A percentile compares a stretch with the other conserved stretches of the same genome.
Conservation (phyloP, 805 yeast species). For the Ogataea minuta region DNA sequence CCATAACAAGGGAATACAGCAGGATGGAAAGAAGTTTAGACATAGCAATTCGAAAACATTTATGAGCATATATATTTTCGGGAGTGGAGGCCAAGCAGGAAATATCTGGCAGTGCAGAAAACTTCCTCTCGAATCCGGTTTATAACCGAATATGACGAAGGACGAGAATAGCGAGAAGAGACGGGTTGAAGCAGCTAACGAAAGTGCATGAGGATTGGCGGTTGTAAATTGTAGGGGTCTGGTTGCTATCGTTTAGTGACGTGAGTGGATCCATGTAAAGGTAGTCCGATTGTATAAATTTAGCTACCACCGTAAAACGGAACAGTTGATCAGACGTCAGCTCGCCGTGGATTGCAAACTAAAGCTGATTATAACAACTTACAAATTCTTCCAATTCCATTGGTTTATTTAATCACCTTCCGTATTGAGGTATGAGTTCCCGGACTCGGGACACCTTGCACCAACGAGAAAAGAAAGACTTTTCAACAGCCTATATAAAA, state of each 20-base stretch:
- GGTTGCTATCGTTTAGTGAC: too few relatives aligned
- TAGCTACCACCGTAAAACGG: constrained; percentile 4
- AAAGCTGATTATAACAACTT: not conserved
- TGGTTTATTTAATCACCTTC: constrained; percentile 5
- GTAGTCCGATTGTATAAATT: too few relatives aligned
- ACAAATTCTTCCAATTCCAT: constrained; percentile 3
- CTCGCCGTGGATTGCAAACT: too few relatives aligned
- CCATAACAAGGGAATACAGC: constrained; percentile 25
- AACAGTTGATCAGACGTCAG: too few relatives aligned
- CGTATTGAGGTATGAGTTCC: constrained; percentile 6
- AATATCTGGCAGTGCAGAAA: not conserved
- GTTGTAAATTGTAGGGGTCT: too few relatives aligned
- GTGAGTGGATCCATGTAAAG: too few relatives aligned
- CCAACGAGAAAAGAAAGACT: constrained; percentile 7
- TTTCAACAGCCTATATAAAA: constrained; percentile 14
- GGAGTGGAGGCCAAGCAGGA: too few relatives aligned
- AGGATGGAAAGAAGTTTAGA: constrained; percentile 18
- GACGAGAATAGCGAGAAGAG: too few relatives aligned
- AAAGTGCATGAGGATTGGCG: too few relatives aligned
- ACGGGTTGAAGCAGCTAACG: too few relatives aligned
- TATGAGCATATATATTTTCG: not conserved
- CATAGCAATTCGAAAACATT: constrained; percentile 8
- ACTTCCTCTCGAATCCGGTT: not conserved
- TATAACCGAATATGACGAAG: too few relatives aligned
- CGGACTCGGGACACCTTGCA: constrained; percentile 3